Conservation (phyloP, 768 basidiomycete genomes). For the Tricholoma flavovirens region DNA sequence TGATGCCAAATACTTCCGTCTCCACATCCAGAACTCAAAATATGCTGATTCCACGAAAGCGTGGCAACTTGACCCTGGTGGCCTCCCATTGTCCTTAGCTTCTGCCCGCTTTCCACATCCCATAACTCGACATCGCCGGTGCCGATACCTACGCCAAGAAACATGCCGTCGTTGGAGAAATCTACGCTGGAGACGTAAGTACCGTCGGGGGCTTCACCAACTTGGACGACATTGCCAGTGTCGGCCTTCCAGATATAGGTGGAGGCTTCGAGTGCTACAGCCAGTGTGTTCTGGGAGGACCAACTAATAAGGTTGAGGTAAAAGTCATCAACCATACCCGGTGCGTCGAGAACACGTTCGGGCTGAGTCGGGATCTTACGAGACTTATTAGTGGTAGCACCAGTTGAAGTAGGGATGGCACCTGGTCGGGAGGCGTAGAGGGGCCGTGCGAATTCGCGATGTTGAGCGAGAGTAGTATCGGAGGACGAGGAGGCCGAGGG, state of each 20-base stretch:
- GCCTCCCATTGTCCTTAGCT: conserved; percentile 86
- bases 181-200: conserved; percentile 72
- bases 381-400: conserved; percentile 59
- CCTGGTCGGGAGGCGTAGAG: conserved; percentile 65
- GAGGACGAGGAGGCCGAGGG: conserved; percentile 64
- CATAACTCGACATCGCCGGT: conserved; percentile 91
- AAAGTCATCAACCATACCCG: conserved; percentile 91
- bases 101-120: conserved; percentile 77
- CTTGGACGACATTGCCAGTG: conserved; percentile 73
- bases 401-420: conserved; percentile 56
- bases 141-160: conserved; percentile 76
- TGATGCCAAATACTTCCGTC: conserved; percentile 97
- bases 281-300: conserved; percentile 82
- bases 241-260: conserved; percentile 96
- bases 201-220: conserved; percentile 72
- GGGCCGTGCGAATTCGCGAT: conserved; percentile 72
- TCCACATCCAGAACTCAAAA: conserved; percentile 82
- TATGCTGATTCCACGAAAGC: conserved; percentile 82
- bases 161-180: conserved; percentile 76
- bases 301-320: conserved; percentile 93
- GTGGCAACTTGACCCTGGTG: conserved; percentile 81
- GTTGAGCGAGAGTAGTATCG: conserved; percentile 67
- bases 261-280: conserved; percentile 80
- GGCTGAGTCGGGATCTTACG: conserved; percentile 83
- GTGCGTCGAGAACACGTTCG: conserved; percentile 92